Evolutionary conservation across 805 yeast genomes (phyloP).

Genomic region (Wickerhamiella bombiphila): DNA sequence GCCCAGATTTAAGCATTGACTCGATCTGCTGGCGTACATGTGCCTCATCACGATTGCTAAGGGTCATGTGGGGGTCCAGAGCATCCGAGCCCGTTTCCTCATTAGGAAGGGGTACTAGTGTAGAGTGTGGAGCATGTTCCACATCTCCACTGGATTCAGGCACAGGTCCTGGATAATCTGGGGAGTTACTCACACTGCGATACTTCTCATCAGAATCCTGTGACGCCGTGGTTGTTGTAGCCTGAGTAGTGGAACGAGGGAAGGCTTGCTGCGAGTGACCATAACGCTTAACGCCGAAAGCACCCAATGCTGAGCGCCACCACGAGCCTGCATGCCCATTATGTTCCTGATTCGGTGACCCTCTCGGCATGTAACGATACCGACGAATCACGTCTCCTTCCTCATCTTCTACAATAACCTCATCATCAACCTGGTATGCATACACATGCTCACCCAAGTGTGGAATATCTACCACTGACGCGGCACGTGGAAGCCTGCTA

Average conservation of each 20-base stretch:
- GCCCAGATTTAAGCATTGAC: slow-evolving; percentile 9
- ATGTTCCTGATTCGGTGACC: slow-evolving; percentile 4
- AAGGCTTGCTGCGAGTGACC: slow-evolving; percentile 12
- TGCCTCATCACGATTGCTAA: slow-evolving; percentile 17
- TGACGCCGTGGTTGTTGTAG: not conserved
- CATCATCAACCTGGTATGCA: slow-evolving; percentile 70
- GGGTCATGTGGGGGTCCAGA: slow-evolving; percentile 5
- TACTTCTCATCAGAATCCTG: slow-evolving; percentile 4
- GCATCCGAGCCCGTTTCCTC: slow-evolving; percentile 8
- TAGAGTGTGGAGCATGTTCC: slow-evolving; percentile 16
- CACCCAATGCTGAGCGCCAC: slow-evolving; percentile 16
- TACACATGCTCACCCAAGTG: slow-evolving; percentile 11
- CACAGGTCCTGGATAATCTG: slow-evolving; percentile 1
- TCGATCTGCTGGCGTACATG: slow-evolving; percentile 11
- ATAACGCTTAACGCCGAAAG: not conserved
- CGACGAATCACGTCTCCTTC: slow-evolving; percentile 86
- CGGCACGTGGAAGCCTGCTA: not conserved
- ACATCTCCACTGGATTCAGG: slow-evolving; percentile 13
- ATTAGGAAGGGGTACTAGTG: slow-evolving; percentile 17
- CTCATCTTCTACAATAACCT: slow-evolving; percentile 70
- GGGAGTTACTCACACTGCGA: too few species aligned
- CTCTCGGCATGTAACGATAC: slow-evolving; percentile 55
- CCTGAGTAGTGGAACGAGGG: slow-evolving; percentile 3
- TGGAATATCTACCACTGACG: slow-evolving; percentile 7
- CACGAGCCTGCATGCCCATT: slow-evolving; percentile 3